Base-by-base conservation (phyloP, 352 stramenopile genomes). In the Discostella stelligera region DNA sequence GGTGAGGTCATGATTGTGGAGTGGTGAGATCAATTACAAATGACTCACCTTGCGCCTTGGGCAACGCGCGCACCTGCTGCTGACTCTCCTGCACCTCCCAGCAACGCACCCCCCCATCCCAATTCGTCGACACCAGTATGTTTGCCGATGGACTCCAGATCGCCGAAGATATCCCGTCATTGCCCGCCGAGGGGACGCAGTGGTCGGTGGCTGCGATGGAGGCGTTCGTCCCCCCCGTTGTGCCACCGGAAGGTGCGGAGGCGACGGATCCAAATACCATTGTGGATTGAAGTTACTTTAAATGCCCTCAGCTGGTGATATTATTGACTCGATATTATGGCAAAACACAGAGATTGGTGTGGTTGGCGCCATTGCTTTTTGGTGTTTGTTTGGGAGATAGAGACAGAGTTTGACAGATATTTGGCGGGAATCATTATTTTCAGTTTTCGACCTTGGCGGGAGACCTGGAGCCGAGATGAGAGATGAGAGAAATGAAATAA, bases 1-100 rank as follows among this genome's bases (percentile, higher is more conserved):
- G 13, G 37, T 10, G 37, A 44, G 7, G 37, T 13, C 32, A 16
- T 44, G 21, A 27, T 53, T n/a, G n/a, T n/a, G n/a, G n/a, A n/a
- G n/a, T n/a, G n/a, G n/a, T n/a, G n/a, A n/a, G n/a, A n/a, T n/a
- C n/a, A n/a, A n/a, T n/a, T n/a, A 48, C 11, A 11, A 61, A 53
- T 37, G 18, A 71, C 79, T 79, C 67, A 89, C 83, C 79, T 77
- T 92, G 86, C 11, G 89, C 89, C 68, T 89, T 90, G 7, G 85
- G 83, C 44, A 86, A 67, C 0, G 77, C 85, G 10, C 74, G 71
- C n/a, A 91, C 62, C 66, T 90, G 85, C n/a, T 79, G 79, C 48
- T 66, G 70, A 65, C 84, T 79, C 63, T 90, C 82, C 56, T 88
- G 78, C 0, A 89, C 83, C 82, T 94, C 88, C 86, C 86, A 93